Evolutionary conservation across 2,329 filamentous ascomycete genomes (phyloP), one percentile per base, ranked within the genome.

Genomic region (Aspergillus novofumigatus): DNA sequence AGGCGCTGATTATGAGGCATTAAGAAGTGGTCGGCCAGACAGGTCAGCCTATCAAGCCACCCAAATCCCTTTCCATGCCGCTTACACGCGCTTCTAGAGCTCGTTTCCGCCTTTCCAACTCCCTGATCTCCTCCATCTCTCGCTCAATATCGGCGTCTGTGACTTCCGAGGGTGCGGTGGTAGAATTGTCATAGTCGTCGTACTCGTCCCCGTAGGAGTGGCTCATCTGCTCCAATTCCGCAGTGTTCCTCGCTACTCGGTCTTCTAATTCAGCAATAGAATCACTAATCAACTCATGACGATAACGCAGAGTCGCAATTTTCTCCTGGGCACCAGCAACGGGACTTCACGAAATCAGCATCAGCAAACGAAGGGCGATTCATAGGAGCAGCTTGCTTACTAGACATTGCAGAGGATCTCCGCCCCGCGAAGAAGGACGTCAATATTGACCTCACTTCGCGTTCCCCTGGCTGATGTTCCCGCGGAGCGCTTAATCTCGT

Each of bases 331-430:
- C 91, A 4, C 92, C 92, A 0, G 89, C 83, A 28, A 96, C 82
- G 35, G 91, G 88, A 70, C 83, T 85, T 54, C 5, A 44, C 52
- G 50, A 62, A 64, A 59, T 68, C 59, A 53, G 21, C 23, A 17
- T 47, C 38, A 54, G 53, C 11, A 41, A 49, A 38, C 7, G 14
- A 38, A 38, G 23, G 45, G 5, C 17, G 4, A 47, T 47, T 25
- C 2, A 26, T 26, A 14, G 1, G 23, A 14, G 11, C 3, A 14
- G 7, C 14, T 44, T 9, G 75, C 82, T 59, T 73, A 86, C 83
- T 97, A 97, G 28, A 97, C 92, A 48, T 83, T 83, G 65, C 92
- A 92, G 29, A 97, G 82, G 79, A 92, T 96, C 79, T 97, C 92
- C 0, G 92, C 93, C 0, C 93, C 92, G 53, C 84, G 82, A 23